Evolutionary conservation across 1,139 yeast genomes (phyloP).

Genomic region (Lodderomyces oxycetoniae): DNA sequence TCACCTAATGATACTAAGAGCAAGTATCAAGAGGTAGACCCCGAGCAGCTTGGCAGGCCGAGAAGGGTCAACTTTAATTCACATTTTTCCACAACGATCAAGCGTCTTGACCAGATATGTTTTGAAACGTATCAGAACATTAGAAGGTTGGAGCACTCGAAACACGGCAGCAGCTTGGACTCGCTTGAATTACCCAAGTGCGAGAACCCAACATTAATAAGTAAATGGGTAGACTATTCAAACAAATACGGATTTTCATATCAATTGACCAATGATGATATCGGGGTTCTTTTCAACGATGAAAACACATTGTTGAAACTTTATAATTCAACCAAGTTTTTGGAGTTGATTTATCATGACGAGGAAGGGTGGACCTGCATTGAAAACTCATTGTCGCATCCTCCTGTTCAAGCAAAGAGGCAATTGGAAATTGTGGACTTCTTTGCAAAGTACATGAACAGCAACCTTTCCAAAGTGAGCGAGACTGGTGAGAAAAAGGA

Average conservation of each 20-base stretch:
- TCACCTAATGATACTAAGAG: constrained; percentile 90
- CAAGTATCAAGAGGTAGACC: constrained; percentile 74
- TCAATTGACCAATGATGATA: constrained; percentile 83
- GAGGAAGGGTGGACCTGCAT: constrained; percentile 71
- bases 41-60: constrained; percentile 34
- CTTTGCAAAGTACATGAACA: constrained; percentile 79
- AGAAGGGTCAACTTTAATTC: constrained; percentile 42
- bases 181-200: constrained; percentile 40
- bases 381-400: constrained; percentile 51
- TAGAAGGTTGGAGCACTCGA: constrained; percentile 35
- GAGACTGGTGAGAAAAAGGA: constrained; percentile 55
- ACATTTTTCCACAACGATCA: constrained; percentile 37
- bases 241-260: constrained; percentile 95
- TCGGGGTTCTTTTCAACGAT: constrained; percentile 88
- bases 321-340: constrained; percentile 58
- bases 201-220: constrained; percentile 69
- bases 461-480: constrained; percentile 72
- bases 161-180: constrained; percentile 30
- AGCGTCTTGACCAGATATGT: constrained; percentile 36
- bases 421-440: constrained; percentile 80
- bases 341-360: constrained; percentile 56
- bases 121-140: constrained; percentile 41
- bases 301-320: constrained; percentile 73
- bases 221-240: constrained; percentile 98
- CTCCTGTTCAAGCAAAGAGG: constrained; percentile 59